These are phyloP conservation scores for Saccharum officinarum DNA, from an alignment of 176 grass and related monocot genomes.

Conservation along the genomic window DNA sequence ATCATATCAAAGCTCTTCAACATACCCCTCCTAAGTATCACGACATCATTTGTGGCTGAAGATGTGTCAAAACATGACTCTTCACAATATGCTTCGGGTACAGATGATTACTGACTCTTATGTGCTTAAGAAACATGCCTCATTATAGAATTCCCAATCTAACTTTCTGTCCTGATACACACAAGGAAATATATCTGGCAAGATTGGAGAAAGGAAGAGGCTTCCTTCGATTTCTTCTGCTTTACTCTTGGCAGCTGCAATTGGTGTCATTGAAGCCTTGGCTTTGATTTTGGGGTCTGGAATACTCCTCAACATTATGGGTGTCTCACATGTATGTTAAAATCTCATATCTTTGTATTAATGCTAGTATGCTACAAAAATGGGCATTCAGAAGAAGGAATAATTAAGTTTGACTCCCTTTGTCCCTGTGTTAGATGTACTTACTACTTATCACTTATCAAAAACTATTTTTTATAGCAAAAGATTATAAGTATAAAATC, in stretches of 20 bases:
- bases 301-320: conserved; percentile 22
- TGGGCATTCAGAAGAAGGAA: neutral
- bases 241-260: conserved; percentile 21
- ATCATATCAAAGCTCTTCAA: conserved; percentile 83
- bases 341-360: neutral
- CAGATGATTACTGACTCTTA: neutral
- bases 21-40: conserved; percentile 67
- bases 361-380: neutral
- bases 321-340: conserved; percentile 8
- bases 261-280: conserved; percentile 4
- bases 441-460: neutral
- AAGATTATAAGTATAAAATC: neutral
- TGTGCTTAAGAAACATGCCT: neutral
- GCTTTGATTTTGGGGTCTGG: conserved; percentile 15
- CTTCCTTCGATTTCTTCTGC: conserved; percentile 18
- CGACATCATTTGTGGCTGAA: conserved; percentile 84
- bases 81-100: conserved; percentile 32
- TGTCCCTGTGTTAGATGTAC: neutral
- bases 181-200: neutral
- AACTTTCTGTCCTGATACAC: conserved; percentile 12
- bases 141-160: conserved; percentile 8
- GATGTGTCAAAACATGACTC: conserved; percentile 63
- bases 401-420: neutral
- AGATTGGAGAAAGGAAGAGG: conserved; percentile 11
- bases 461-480: neutral